Base-by-base conservation (phyloP, 306 rosid species). In the Cucurbita pepo region DNA sequence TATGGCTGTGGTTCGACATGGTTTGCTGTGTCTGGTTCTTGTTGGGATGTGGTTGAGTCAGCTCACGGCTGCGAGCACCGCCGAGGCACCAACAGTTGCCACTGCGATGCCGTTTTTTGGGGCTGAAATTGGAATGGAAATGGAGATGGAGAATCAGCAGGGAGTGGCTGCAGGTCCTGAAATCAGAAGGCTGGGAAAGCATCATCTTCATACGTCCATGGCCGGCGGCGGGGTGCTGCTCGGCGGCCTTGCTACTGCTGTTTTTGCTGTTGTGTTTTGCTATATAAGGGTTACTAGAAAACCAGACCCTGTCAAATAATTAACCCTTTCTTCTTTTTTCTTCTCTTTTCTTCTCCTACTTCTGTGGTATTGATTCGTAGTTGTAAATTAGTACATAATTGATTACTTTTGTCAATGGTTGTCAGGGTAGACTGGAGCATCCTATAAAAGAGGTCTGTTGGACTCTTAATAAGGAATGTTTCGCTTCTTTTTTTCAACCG, bases 141-240 rank as follows among this genome's bases (percentile, higher is more conserved):
- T 18, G 44, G 75, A 37, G 52, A 40, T 7, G 34, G 34, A 30
- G 12, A 0, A 11, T 30, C 16, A 19, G 61, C 16, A 0, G 15
- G 34, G 1, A 5, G 81, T 5, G 66, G 88, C 90, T 37, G 87
- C 78, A 56, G 89, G 83, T 66, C 96, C 98, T 16, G 43, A 45
- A 30, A 72, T 69, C 61, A 76, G 96, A 81, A 75, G 81, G 79
- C 40, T 86, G 67, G 89, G 85, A 45, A 86, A 85, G 60, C 92
- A 87, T 73, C 91, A 78, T 75, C 34, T 86, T 10, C 90, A 87
- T 30, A 87, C 82, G 75, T 91, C 97, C 14, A 74, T 93, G 72
- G 90, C 93, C 4, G 97, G 97, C 73, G 97, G 97, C 4, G 91
- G 94, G 73, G 96, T 90, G 6, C 89, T 93, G 75, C 79, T 93